These are phyloP conservation scores for Fusarium siculi DNA, from an alignment of 2,329 filamentous ascomycete genomes.

Conservation along the genomic window DNA sequence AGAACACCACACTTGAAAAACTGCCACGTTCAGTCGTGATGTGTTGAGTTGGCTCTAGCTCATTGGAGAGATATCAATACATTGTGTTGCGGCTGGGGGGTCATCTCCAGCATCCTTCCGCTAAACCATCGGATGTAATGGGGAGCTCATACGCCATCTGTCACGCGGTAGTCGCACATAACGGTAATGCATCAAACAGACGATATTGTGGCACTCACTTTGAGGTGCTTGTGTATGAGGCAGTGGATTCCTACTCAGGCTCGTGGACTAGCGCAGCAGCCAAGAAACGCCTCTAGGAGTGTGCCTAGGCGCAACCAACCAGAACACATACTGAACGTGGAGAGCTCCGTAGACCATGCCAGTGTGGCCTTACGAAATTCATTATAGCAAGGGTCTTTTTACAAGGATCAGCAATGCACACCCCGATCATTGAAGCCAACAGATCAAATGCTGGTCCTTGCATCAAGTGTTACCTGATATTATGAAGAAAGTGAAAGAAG, in stretches of 20 bases:
- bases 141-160: background rate
- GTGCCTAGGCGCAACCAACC: constrained; percentile 8
- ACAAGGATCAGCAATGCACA: constrained; percentile 9
- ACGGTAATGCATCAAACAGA: constrained; percentile 19
- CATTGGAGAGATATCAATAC: background rate
- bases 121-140: background rate
- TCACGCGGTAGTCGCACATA: constrained; percentile 20
- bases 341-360: constrained; percentile 13
- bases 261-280: constrained; percentile 20
- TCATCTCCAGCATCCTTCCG: constrained; percentile 1
- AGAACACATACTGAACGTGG: background rate
- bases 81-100: constrained; percentile 11
- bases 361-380: constrained; percentile 26
- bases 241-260: background rate
- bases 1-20: constrained; percentile 12
- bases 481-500: background rate
- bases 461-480: background rate
- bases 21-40: constrained; percentile 22
- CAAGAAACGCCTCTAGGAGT: constrained; percentile 24
- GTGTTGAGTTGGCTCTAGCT: background rate
- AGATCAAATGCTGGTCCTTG: constrained; percentile 5
- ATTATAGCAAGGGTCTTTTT: constrained; percentile 27
- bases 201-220: constrained; percentile 19
- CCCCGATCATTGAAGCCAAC: constrained; percentile 10
- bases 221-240: background rate